Base-by-base conservation (phyloP, 2,329 filamentous ascomycete species). In the Fragosphaeria purpurea region DNA sequence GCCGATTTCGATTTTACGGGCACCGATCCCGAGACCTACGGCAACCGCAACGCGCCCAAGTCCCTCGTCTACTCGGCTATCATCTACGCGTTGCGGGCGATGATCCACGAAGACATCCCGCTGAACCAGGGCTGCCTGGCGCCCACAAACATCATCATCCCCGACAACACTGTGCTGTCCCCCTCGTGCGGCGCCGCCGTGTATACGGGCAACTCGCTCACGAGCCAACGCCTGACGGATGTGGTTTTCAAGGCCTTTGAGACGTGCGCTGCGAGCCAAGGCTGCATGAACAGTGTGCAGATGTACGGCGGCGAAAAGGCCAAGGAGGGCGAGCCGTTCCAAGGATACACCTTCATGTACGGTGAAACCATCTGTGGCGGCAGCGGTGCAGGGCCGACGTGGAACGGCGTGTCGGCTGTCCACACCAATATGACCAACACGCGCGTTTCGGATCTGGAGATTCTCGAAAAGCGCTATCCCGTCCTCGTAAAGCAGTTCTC, bases 1-100 rank as follows among this genome's bases (percentile, higher is more conserved):
- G 84, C 83, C 0, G 67, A 81, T 1, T 88, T 87, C 58, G 82
- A 88, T 60, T 88, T 88, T 60, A 72, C 70, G 0, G 84, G 83
- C 22, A 87, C 83, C 0, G 83, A 83, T 0, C 78, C 80, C 0
- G 82, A 88, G 64, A 80, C 85, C 6, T 83, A 83, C 56, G 81
- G 73, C 44, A 45, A 45, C 9, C 11, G 11, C 13, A 56, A 53
- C 35, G 34, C 48, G 1, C 53, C 55, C 4, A 8, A 33, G 2
- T 46, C 48, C 44, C 38, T 55, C 41, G 51, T 43, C n/a, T 43
- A 50, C 49, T 51, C 48, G 6, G 66, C 65, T 33, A 64, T 68
- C 35, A 66, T 69, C 49, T 69, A 69, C 52, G 59, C 55, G 22
- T 55, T 69, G 7, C 61, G 66, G 1, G 65, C 63, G 39, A 56